These are phyloP conservation scores for Myrmaecium sp. DNA, from an alignment of 2,329 filamentous ascomycete species.

Conservation along the genomic window DNA sequence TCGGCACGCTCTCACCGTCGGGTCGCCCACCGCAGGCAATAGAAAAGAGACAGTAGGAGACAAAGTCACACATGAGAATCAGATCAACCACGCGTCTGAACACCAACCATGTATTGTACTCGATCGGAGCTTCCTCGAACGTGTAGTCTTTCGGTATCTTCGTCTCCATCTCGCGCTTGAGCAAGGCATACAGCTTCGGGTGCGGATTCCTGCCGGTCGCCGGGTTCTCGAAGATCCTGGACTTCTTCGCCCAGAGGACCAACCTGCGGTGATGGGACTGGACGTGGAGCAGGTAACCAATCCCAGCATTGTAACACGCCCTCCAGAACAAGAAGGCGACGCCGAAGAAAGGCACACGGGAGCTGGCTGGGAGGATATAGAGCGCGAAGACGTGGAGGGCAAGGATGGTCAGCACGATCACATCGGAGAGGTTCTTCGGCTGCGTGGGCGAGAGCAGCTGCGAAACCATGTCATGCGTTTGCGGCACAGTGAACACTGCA, in stretches of 20 bases:
- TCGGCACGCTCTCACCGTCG: constrained; percentile 47
- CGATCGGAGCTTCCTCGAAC: constrained; percentile 81
- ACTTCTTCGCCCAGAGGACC: constrained; percentile 73
- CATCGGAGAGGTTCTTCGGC: constrained; percentile 86
- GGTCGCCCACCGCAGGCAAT: constrained; percentile 70
- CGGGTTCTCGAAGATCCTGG: constrained; percentile 72
- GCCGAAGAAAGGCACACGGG: constrained; percentile 65
- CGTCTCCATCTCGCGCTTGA: constrained; percentile 81
- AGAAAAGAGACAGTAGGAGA: constrained; percentile 91
- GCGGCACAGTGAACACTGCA: constrained; percentile 83
- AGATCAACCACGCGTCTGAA: constrained; percentile 92
- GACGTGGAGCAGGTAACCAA: constrained; percentile 72
- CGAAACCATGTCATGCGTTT: constrained; percentile 97
- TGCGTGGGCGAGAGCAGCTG: constrained; percentile 88
- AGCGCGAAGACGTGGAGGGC: constrained; percentile 57
- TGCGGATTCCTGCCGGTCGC: constrained; percentile 65
- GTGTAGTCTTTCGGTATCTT: constrained; percentile 90
- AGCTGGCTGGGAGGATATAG: constrained; percentile 50
- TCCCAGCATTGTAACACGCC: constrained; percentile 80
- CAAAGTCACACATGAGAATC: constrained; percentile 97
- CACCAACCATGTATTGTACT: constrained; percentile 98
- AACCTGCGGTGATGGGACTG: constrained; percentile 82
- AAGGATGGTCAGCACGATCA: constrained; percentile 62
- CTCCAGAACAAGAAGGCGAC: constrained; percentile 83
- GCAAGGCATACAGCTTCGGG: constrained; percentile 62